phyloP scores from a whole-genome alignment of 169 alveolate genomes.

The Eimeria tenella region DNA sequence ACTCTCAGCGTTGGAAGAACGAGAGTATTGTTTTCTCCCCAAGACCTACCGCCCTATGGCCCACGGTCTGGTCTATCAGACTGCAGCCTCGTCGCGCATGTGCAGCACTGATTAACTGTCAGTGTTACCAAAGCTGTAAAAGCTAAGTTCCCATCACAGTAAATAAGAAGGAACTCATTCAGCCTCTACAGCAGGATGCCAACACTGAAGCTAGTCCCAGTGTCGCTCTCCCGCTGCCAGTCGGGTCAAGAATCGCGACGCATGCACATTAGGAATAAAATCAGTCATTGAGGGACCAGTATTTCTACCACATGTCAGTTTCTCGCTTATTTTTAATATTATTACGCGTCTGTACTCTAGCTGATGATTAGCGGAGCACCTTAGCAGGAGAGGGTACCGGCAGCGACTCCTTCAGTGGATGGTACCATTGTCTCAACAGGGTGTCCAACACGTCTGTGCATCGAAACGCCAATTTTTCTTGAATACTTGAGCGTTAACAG shows the following conservation, averaged over 20 bases:
- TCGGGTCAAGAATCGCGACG: constrained; percentile 14
- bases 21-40: background rate
- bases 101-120: constrained; percentile 17
- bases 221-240: constrained; percentile 12
- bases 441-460: background rate
- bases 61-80: constrained; percentile 67
- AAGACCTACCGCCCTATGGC: background rate
- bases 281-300: background rate
- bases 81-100: constrained; percentile 49
- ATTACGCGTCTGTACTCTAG: background rate
- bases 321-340: background rate
- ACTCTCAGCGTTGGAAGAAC: constrained; percentile 29
- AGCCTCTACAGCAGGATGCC: background rate
- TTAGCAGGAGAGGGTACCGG: background rate
- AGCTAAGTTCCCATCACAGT: background rate
- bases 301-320: background rate
- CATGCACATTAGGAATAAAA: constrained; percentile 10
- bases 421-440: constrained; percentile 15
- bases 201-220: background rate
- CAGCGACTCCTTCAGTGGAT: background rate
- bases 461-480: background rate
- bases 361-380: background rate
- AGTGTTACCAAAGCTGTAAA: background rate
- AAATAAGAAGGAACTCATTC: background rate
- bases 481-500: constrained; percentile 10